phyloP scores from a whole-genome alignment of 768 basidiomycete genomes.

The Lentinula sp. region DNA sequence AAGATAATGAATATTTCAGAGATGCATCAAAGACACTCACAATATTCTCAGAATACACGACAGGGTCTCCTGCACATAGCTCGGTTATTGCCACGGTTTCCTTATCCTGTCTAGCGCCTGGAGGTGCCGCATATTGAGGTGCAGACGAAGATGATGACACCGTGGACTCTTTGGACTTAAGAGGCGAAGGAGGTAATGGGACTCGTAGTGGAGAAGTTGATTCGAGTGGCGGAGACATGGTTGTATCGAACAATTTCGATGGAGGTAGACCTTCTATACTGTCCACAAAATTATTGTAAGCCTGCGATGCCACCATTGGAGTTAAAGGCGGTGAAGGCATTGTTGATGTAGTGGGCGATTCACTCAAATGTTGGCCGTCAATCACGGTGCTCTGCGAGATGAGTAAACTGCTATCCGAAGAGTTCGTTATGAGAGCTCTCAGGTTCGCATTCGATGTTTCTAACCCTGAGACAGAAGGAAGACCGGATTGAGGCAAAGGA shows the following conservation, averaged over 20 bases:
- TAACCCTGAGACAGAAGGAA: neutral
- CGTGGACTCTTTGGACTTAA: neutral
- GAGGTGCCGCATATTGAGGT: neutral
- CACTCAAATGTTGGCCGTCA: neutral
- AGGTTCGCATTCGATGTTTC: neutral
- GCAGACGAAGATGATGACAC: neutral
- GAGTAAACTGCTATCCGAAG: neutral
- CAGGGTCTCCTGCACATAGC: conserved; percentile 53
- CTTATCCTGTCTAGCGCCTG: neutral
- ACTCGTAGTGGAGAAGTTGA: neutral
- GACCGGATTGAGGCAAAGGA: neutral
- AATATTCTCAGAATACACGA: conserved; percentile 45
- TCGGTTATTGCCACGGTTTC: conserved; percentile 8
- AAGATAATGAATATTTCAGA: neutral
- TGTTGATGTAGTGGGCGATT: neutral
- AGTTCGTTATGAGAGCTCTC: neutral
- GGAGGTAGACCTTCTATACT: neutral
- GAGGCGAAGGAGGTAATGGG: neutral
- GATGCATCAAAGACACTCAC: conserved; percentile 23
- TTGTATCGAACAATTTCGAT: neutral
- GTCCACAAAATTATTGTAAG: neutral
- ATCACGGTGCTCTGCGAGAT: neutral
- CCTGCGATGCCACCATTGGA: neutral
- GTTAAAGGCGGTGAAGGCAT: neutral
- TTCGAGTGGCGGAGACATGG: neutral